Base-by-base conservation (phyloP, 1,284 basidiomycete genomes). In the Neonothopanus nambi region DNA sequence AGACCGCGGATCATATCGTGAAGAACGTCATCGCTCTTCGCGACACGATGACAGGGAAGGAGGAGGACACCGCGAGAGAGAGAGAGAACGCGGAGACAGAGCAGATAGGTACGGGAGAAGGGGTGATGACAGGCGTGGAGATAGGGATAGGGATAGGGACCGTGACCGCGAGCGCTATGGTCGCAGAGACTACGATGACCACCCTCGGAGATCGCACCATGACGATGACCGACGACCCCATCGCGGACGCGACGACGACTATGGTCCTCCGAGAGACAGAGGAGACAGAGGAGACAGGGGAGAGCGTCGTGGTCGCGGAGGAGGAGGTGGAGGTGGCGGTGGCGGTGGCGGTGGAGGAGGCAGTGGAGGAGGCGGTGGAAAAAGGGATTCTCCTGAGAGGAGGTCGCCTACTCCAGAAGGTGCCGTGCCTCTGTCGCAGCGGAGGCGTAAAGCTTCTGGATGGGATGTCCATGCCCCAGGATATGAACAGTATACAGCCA, bases 391-490 rank as follows among this genome's bases (percentile, higher is more conserved):
- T 9, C 88, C 87, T 5, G 86, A 90, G 60, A 78, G 88, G 60
- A 78, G 93, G 60, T 94, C 91, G 3, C 95, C 95, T 7, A 99
- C 96, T 12, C 96, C 97, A 0, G 85, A 92, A 63, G 91, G 89
- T 42, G 84, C 86, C 11, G 74, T 87, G 26, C 90, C 93, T 1
- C 73, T 99, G 60, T 89, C 89, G 26, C 92, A 96, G 68, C 79
- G 95, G 55, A 87, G 86, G 65, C 78, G 95, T 23, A 91, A 91
- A 65, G 88, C 91, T 8, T 93, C 92, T 49, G 91, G 92, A 1
- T 99, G 97, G 96, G 94, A 99, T 71, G 89, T 97, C 23, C 88
- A 92, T 68, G 93, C 96, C 11, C 90, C 91, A 12, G 95, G 95
- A 18, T 99, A 97, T 62, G 95, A 98, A 65, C 90, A 92, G 62